Evolutionary conservation across 2,329 filamentous ascomycete genomes (phyloP).

Genomic region (Cladosporium sp.): DNA sequence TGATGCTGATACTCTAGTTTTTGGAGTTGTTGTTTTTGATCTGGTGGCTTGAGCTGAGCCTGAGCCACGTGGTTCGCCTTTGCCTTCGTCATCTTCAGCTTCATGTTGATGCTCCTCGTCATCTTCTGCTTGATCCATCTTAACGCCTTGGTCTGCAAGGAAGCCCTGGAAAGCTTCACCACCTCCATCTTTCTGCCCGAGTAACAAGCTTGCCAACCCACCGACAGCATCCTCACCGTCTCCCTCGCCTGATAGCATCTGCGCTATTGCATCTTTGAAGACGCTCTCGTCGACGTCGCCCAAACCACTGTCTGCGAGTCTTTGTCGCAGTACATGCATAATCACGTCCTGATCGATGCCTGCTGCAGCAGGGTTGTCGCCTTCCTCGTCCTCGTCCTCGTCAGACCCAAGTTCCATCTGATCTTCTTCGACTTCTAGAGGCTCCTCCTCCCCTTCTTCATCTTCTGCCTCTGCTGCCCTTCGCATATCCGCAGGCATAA

Average conservation of each 20-base stretch:
- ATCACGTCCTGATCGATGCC: conserved; percentile 37
- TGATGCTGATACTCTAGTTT: background rate
- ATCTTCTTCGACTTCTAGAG: background rate
- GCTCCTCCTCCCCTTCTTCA: conserved; percentile 11
- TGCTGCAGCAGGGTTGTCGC: conserved; percentile 18
- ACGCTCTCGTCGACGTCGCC: conserved; percentile 39
- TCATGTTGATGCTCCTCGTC: background rate
- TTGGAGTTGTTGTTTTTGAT: background rate
- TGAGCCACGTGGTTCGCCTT: background rate
- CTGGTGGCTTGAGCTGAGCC: background rate
- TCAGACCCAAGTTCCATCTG: conserved; percentile 12
- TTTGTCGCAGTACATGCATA: conserved; percentile 29
- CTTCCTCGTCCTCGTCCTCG: conserved; percentile 12
- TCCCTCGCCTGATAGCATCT: conserved; percentile 42
- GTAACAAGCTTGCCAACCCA: conserved; percentile 40
- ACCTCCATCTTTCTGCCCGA: conserved; percentile 25
- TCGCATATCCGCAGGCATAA: conserved; percentile 29
- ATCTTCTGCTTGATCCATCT: background rate
- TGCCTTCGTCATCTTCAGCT: background rate
- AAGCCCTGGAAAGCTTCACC: conserved; percentile 3
- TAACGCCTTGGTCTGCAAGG: conserved; percentile 8
- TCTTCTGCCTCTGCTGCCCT: conserved; percentile 24
- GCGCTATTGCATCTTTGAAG: conserved; percentile 40
- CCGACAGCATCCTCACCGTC: conserved; percentile 40
- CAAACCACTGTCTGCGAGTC: conserved; percentile 28